Conservation (phyloP, 805 yeast genomes). For the Ogataea nakhonphanomensis region DNA sequence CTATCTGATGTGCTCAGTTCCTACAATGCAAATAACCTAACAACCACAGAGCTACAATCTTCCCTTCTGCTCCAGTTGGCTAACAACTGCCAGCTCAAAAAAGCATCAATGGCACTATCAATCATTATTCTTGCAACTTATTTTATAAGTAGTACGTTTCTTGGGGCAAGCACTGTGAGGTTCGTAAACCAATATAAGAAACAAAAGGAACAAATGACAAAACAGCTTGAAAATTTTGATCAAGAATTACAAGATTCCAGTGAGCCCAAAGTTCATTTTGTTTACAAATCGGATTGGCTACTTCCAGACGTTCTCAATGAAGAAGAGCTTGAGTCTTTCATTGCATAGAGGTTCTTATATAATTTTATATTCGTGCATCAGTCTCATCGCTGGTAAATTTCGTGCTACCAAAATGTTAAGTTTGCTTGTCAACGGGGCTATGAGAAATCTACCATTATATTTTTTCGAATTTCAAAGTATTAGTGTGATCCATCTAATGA, state of each 20-base stretch:
- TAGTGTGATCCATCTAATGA: too few species aligned
- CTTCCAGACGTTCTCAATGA: constrained; percentile 13
- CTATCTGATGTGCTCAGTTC: constrained; percentile 3
- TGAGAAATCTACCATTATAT: background rate
- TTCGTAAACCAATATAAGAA: constrained; percentile 14
- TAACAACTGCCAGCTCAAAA: constrained; percentile 22
- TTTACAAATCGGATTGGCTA: constrained; percentile 18
- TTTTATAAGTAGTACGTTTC: constrained; percentile 13
- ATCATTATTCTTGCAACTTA: constrained; percentile 16
- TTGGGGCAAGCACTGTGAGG: constrained; percentile 14
- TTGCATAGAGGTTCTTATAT: background rate
- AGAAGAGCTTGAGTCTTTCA: constrained; percentile 1
- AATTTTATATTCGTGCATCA: background rate
- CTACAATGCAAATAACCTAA: constrained; percentile 11
- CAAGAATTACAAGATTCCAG: background rate
- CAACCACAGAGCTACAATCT: constrained; percentile 15
- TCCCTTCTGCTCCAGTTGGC: constrained; percentile 15
- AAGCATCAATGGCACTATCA: constrained; percentile 20
- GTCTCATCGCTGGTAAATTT: too few species aligned
- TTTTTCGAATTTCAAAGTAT: background rate
- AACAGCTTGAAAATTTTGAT: background rate
- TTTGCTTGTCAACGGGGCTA: background rate
- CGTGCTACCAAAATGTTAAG: background rate
- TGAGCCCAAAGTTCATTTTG: constrained; percentile 8
- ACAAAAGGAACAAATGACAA: constrained; percentile 1